Evolutionary conservation across 169 alveolate species (phyloP).

Genomic region (Plasmodium fragile): DNA sequence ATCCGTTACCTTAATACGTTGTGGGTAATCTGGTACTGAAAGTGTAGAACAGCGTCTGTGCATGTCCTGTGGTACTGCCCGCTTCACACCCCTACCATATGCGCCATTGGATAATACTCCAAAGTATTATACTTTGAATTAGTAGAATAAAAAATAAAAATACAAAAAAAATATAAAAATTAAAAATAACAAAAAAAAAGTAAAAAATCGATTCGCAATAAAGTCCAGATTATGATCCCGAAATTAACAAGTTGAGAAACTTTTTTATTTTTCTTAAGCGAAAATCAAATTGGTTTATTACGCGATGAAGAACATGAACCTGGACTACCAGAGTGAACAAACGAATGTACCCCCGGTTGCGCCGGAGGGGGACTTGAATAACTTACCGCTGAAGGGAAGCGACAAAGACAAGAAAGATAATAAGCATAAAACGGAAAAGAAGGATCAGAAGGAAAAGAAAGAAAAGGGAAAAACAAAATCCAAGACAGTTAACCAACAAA

Average conservation of each 20-base stretch:
- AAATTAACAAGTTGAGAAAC: neutral
- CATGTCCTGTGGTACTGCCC: neutral
- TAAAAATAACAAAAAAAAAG: neutral
- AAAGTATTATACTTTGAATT: neutral
- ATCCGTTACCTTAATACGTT: neutral
- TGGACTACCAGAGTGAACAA: neutral
- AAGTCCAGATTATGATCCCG: conserved; percentile 5
- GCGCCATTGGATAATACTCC: neutral
- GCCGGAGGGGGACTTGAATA: conserved; percentile 1
- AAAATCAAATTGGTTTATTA: neutral
- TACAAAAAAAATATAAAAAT: neutral
- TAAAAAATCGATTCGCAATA: neutral
- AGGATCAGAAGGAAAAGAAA: neutral
- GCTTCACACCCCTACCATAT: neutral
- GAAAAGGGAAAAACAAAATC: neutral
- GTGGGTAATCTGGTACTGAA: neutral
- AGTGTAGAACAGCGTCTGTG: neutral
- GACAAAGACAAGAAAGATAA: neutral
- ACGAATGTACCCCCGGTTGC: neutral
- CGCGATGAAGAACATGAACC: conserved; percentile 23
- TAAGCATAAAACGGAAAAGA: neutral
- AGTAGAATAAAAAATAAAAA: neutral
- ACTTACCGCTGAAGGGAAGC: neutral
- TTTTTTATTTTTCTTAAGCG: neutral
- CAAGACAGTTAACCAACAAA: conserved; percentile 5